Evolutionary conservation across 495 filamentous ascomycete genomes (phyloP), one percentile per base, ranked within the genome.

Genomic region (Penicillium tannophilum): DNA sequence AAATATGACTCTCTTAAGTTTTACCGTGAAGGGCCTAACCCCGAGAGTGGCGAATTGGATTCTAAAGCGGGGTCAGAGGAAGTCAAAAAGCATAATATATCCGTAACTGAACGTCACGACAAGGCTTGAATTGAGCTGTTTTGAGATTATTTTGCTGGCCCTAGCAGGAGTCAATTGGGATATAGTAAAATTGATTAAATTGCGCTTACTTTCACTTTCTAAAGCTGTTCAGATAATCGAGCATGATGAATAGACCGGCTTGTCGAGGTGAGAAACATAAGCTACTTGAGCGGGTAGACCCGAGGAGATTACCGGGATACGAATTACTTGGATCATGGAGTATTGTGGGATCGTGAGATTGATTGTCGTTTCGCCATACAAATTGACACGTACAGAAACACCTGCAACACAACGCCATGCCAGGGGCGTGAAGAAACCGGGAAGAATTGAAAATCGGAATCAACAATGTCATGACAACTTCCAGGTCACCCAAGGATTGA

Each of bases 301-400:
- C 12, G 28, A 7, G 28, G 28, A 36, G 4, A 1, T 36, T 14
- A 14, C n/a, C n/a, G 14, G 39, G 14, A 17, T 17, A 41, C 14
- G 39, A 41, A 6, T 41, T 14, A 41, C 1, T n/a, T 5, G 14
- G 2, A 20, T 35, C 17, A 41, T 52, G 17, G 20, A 52, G 60
- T 56, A 58, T 41, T 28, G 44, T 51, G 39, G 39, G 39, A 41
- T 41, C 39, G 39, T 41, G 54, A 56, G 28, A 47, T 48, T 35
- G 17, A 36, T 17, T 46, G 26, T 61, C 62, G 52, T 65, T 62
- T 67, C 60, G 62, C 58, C 64, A 28, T 67, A 60, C 55, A 65
- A 61, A 55, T 58, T 54, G 55, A 63, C 57, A 60, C 51, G 55
- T 24, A 63, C 35, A 55, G 41, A 42, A 44, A 62, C 56, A 28